These are phyloP conservation scores for Pyrus communis DNA, from an alignment of 306 rosid species.

Conservation along the genomic window DNA sequence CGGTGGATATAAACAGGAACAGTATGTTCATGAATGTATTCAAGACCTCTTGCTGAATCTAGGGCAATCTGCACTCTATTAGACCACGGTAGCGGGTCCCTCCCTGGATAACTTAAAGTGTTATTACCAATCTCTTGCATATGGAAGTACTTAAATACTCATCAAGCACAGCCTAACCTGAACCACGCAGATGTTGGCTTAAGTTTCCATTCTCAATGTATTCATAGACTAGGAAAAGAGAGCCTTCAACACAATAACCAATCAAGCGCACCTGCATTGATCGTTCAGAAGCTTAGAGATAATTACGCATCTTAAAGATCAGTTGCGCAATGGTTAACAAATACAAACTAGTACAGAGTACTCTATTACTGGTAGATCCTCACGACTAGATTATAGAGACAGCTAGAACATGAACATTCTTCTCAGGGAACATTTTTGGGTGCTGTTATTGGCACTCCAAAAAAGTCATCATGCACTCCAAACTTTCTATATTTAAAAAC, in stretches of 20 bases:
- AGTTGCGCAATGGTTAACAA: background rate
- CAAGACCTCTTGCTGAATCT: conserved; percentile 98
- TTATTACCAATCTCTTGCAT: conserved; percentile 2
- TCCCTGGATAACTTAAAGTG: conserved; percentile 33
- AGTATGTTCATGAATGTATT: conserved; percentile 95
- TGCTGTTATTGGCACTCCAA: too few relatives aligned
- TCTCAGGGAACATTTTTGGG: background rate
- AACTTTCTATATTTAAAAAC: too few relatives aligned
- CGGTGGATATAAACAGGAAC: conserved; percentile 97
- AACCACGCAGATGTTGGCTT: conserved; percentile 81
- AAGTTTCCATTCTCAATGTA: conserved; percentile 86
- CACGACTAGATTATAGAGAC: background rate
- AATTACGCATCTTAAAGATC: background rate
- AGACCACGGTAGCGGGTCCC: conserved; percentile 81
- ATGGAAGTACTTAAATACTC: conserved; percentile 1
- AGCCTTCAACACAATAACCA: conserved; percentile 82
- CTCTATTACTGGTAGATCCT: background rate
- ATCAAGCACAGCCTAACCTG: conserved; percentile 46
- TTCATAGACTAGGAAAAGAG: conserved; percentile 89
- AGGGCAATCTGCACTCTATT: conserved; percentile 84
- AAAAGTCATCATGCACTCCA: too few relatives aligned
- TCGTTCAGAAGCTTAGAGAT: background rate
- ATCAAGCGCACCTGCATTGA: conserved; percentile 81
- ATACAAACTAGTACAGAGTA: background rate
- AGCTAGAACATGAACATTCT: background rate